Evolutionary conservation across 2,329 filamentous ascomycete species (phyloP), one percentile per base, ranked within the genome.

Genomic region (Aspergillus sp.): DNA sequence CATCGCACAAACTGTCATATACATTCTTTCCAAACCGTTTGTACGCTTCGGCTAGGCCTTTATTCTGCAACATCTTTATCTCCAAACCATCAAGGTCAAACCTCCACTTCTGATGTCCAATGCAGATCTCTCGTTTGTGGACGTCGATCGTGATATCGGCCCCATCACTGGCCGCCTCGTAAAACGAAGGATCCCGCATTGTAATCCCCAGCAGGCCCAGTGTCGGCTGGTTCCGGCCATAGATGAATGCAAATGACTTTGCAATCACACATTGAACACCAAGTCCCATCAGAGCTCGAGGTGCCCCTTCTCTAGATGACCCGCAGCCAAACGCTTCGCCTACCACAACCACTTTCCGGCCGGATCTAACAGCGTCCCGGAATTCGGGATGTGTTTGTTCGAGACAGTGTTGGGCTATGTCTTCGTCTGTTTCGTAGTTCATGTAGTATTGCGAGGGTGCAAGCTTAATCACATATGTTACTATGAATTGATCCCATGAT

Each of bases 271-370:
- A 70, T 48, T 68, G 46, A 1, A 74, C 61, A 1, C 66, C 47
- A 9, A 40, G 44, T 0, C 49, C 54, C 53, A 19, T 5, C 74
- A 54, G 6, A 70, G 69, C 37, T 54, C 61, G 3, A 71, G 66
- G 1, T n/a, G 73, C 72, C 29, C 72, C 59, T 49, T 74, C 66
- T 1, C 72, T 64, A 7, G 68, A 72, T 0, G 70, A 73, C 6
- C 72, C 73, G 40, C 65, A 67, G 2, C 72, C 72, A 48, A 76
- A 76, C 0, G 61, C 68, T 37, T 69, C 65, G 0, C 70, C 70
- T 1, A 70, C 73, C 0, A 76, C 70, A 7, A 74, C 58, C n/a
- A 75, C 52, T 12, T 65, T 60, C 36, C 58, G 58, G 0, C 67
- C 69, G 26, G 66, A 49, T 33, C 60, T 56, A 8, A 65, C 68